Percentiles rank a stretch among this genome's conserved stretches.
Conservation (phyloP, 2,329 filamentous ascomycete species). For the Trichophyton benhamiae region DNA sequence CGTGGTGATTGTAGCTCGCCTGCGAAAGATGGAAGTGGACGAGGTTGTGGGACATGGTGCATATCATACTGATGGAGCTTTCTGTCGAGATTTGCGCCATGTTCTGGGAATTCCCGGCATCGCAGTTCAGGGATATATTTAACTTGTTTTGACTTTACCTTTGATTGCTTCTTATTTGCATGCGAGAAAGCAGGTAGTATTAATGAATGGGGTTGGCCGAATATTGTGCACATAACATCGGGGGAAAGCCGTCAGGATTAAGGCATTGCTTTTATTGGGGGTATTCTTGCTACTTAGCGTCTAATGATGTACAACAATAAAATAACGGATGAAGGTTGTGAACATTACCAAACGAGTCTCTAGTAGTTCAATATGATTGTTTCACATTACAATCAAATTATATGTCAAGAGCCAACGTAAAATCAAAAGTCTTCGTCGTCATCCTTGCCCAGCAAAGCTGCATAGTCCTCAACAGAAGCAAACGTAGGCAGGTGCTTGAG, state of each 20-base stretch:
- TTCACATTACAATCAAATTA: neutral
- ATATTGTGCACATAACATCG: too few species aligned
- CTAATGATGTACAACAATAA: neutral
- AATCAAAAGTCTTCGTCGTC: conserved; percentile 2
- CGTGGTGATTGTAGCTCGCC: conserved; percentile 22
- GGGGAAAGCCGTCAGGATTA: neutral
- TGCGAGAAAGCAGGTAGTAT: neutral
- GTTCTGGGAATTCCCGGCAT: conserved; percentile 9
- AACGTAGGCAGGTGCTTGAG: conserved; percentile 85
- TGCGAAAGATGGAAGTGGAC: conserved; percentile 23
- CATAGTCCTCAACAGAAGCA: conserved; percentile 88
- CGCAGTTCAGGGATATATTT: conserved; percentile 7
- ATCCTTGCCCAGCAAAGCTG: conserved; percentile 64
- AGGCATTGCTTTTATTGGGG: neutral
- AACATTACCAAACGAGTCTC: neutral
- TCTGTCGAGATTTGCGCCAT: neutral
- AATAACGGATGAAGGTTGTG: neutral
- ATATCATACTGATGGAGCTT: neutral
- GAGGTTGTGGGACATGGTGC: neutral
- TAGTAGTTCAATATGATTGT: neutral
- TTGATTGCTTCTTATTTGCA: neutral
- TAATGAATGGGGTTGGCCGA: neutral
- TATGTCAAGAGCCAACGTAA: neutral
- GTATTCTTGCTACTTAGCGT: neutral
- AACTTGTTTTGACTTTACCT: neutral